Base-by-base conservation (phyloP, 2,329 filamentous ascomycete species). In the Hypoxylon sp. region DNA sequence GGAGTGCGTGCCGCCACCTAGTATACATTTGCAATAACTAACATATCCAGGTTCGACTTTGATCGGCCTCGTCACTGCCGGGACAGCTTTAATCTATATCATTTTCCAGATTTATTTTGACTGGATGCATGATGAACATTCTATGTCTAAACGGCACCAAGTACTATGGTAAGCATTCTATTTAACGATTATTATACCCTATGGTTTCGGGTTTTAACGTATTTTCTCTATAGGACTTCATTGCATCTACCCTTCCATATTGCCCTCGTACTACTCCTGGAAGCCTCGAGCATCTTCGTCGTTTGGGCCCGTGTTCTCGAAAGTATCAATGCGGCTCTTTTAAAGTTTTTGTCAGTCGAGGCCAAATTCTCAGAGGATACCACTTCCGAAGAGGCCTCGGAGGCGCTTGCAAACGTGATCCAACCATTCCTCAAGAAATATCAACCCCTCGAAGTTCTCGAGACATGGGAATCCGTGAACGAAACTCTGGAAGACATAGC, bases 161-260 rank as follows among this genome's bases (percentile, higher is more conserved):
- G 86, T 89, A 55, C 78, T 88, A 57, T 89, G 71, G 71, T 72
- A 65, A 60, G 69, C 35, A 39, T 51, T 31, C 29, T 19, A n/a
- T 2, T 8, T 22, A 44, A 24, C 10, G 10, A 35, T 11, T 11
- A 19, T 17, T 10, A 22, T 39, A 14, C 9, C 3, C 33, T 35
- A n/a, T 29, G 9, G 11, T 19, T 44, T 33, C 11, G 5, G 17
- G n/a, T 22, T 35, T 35, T 67, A 48, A 63, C 52, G 6, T 9
- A 22, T 37, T 44, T 19, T 11, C 11, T 10, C 8, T 46, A 29
- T 26, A 72, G 87, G 87, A 83, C 85, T 0, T 63, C 82, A 1
- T 76, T 88, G 0, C 89, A 91, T 78, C 87, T 90, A 65, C 89
- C 89, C 0, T 87, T 91, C 72, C 88, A 92, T 70, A 82, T 91